Base-by-base conservation (phyloP, 1,284 basidiomycete genomes). In the Leccinum pachyderme region DNA sequence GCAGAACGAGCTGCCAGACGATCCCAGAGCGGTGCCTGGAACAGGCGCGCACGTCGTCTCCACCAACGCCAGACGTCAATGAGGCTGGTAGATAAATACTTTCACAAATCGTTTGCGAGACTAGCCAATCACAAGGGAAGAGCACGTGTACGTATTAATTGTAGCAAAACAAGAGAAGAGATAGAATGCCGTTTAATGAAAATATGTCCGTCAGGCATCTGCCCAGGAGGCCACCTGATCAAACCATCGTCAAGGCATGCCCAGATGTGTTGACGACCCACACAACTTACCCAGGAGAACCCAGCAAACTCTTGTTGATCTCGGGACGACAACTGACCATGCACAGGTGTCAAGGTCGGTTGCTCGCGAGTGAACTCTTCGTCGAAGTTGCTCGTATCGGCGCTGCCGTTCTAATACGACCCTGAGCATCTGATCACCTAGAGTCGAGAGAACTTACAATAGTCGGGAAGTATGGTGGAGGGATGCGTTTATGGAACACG, bases 351-450 rank as follows among this genome's bases (percentile, higher is more conserved):
- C 63, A 99, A 77, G 13, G 95, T 99, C 5, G 97, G 97, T 70
- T 98, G 93, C 72, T 99, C 97, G 59, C 83, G 81, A 43, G 97
- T 99, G 70, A 98, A 98, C 73, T 99, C 97, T 68, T 95, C 88
- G 73, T 98, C 94, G 75, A 98, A 97, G 76, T 96, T 93, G 67
- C 86, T 88, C 48, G 84, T 90, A 73, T 90, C 88, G 41, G 88
- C 88, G 61, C 82, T 87, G 59, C 89, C 88, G 59, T 84, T 90
- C 89, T 91, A 62, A 62, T 32, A 15, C 43, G 18, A 47, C 28
- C 33, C 35, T 60, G 5, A 63, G 54, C 35, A 50, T 55, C 49
- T 28, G 41, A 37, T 33, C 45, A n/a, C 22, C 2, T 13, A 8
- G 41, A 44, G 52, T 47, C 3, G 28, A 37, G 41, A 39, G 29